Conservation (phyloP, 768 basidiomycete species). For the Russula sp. region DNA sequence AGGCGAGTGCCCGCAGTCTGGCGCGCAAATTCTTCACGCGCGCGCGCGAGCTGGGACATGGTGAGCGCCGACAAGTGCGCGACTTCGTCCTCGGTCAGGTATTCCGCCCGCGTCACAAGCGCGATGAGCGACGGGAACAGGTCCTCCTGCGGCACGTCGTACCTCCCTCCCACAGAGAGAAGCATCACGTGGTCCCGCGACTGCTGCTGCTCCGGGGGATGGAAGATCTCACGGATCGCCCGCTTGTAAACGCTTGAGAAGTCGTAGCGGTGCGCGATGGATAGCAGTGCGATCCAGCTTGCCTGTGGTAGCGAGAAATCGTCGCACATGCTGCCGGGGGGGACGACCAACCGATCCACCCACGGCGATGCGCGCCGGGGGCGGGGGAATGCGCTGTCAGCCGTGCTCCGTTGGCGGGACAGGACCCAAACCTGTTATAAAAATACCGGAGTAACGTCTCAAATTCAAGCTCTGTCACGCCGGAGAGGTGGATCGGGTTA, state of each 20-base stretch:
- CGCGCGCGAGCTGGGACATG: slow-evolving; percentile 10
- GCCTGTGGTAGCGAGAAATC: slow-evolving; percentile 3
- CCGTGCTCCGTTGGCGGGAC: background rate
- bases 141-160: slow-evolving; percentile 1
- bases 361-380: background rate
- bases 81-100: slow-evolving; percentile 12
- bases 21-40: slow-evolving; percentile 1
- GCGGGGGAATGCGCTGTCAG: background rate
- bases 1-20: too few species aligned
- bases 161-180: slow-evolving; percentile 9
- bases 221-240: slow-evolving; percentile 13
- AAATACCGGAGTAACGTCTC: slow-evolving; percentile 16
- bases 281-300: slow-evolving; percentile 15
- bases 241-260: slow-evolving; percentile 12
- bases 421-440: background rate
- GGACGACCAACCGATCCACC: background rate
- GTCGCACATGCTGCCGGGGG: slow-evolving; percentile 12
- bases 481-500: slow-evolving; percentile 14
- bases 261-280: slow-evolving; percentile 15
- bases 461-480: slow-evolving; percentile 17
- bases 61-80: slow-evolving; percentile 6
- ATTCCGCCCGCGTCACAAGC: background rate
- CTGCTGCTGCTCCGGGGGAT: background rate
- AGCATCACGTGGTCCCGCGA: slow-evolving; percentile 4
- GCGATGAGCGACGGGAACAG: slow-evolving; percentile 2